Conservation (phyloP, 306 rosid species). For the Pyrus betulifolia region DNA sequence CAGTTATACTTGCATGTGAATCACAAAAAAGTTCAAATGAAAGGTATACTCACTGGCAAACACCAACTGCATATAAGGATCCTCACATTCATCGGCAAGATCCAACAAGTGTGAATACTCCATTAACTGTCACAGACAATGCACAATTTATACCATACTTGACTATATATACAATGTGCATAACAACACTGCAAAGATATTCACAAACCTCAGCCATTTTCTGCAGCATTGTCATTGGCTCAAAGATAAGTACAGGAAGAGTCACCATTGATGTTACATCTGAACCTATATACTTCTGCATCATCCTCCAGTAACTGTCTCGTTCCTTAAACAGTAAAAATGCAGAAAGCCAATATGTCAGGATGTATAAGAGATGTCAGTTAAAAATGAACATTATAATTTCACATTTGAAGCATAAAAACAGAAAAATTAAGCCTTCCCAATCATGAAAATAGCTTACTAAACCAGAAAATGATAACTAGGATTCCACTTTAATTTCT, state of each 20-base stretch:
- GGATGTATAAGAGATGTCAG: neutral
- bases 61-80: conserved; percentile 73
- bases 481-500: neutral
- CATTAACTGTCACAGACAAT: conserved; percentile 59
- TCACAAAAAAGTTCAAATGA: neutral
- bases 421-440: neutral
- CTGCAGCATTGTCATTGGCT: conserved; percentile 97
- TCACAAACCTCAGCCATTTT: conserved; percentile 83
- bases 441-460: too few relatives aligned
- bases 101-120: conserved; percentile 83
- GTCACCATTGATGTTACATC: conserved; percentile 88
- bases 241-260: conserved; percentile 81
- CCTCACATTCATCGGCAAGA: conserved; percentile 77
- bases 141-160: conserved; percentile 7
- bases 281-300: conserved; percentile 80
- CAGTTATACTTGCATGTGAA: neutral
- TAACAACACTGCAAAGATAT: neutral
- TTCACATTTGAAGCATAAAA: neutral
- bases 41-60: conserved; percentile 58
- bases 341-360: conserved; percentile 7
- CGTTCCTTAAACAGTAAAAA: conserved; percentile 47
- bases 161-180: neutral
- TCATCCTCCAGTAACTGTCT: conserved; percentile 95
- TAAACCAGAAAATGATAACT: too few relatives aligned
- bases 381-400: neutral